phyloP scores from a whole-genome alignment of 305 asterid species.

The Ajuga reptans region DNA sequence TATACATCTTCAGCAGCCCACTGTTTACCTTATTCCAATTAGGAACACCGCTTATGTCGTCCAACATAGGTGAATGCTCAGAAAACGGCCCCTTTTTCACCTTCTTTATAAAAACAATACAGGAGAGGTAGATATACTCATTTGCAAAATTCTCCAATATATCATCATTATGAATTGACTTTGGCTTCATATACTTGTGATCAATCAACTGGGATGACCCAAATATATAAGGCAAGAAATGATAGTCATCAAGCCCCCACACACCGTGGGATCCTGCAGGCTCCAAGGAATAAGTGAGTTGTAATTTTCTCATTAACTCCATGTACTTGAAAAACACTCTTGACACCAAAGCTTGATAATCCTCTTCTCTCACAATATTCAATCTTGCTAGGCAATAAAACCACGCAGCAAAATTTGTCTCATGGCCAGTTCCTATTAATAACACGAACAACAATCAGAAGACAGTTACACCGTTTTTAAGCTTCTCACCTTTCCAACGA shows the following conservation, averaged over 20 bases:
- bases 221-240: constrained; percentile 72
- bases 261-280: constrained; percentile 96
- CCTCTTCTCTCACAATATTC: constrained; percentile 65
- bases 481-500: neutral
- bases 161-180: constrained; percentile 79
- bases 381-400: constrained; percentile 71
- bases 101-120: constrained; percentile 69
- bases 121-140: constrained; percentile 71
- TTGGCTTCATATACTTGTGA: constrained; percentile 93
- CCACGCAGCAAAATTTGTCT: constrained; percentile 86
- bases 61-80: constrained; percentile 93
- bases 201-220: constrained; percentile 84
- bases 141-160: constrained; percentile 69
- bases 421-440: constrained; percentile 71
- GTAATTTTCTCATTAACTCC: constrained; percentile 81
- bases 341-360: constrained; percentile 65
- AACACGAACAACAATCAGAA: constrained; percentile 5
- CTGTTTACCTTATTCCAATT: constrained; percentile 80
- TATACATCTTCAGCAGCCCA: constrained; percentile 88
- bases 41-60: constrained; percentile 86
- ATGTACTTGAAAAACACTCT: constrained; percentile 62
- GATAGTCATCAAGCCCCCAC: constrained; percentile 95
- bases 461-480: neutral
- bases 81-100: constrained; percentile 84
- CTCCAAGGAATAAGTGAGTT: constrained; percentile 63